phyloP scores from a whole-genome alignment of 441 rosid genomes.

The Flueggea neowawraea region DNA sequence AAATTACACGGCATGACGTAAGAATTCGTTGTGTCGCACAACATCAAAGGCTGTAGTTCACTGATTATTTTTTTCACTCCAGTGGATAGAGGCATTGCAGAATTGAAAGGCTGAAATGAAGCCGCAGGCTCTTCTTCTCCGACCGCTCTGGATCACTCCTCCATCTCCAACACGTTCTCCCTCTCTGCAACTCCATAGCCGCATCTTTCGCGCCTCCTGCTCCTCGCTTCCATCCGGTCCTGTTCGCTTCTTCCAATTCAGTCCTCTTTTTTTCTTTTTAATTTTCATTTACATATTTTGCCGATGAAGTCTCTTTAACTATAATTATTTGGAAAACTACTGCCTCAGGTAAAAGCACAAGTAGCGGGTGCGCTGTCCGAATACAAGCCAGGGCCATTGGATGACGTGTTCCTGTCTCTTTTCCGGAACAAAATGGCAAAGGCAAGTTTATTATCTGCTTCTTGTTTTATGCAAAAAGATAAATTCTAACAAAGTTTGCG shows the following conservation, averaged over 20 bases:
- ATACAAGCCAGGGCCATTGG: slow-evolving; percentile 48
- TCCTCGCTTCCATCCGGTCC: slow-evolving; percentile 25
- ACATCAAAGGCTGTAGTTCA: too few species aligned
- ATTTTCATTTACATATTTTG: background rate
- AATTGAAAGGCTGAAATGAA: too few species aligned
- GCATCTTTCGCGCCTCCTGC: slow-evolving; percentile 16
- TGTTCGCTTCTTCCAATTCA: slow-evolving; percentile 19
- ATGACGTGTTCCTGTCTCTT: slow-evolving; percentile 51
- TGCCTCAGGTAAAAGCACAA: slow-evolving; percentile 33
- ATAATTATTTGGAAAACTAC: background rate
- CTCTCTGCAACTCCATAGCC: slow-evolving; percentile 6
- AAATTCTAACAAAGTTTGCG: background rate
- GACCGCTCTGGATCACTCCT: too few species aligned
- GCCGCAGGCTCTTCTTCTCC: too few species aligned
- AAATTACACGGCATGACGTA: too few species aligned
- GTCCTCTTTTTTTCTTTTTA: background rate
- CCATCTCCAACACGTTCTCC: slow-evolving; percentile 8
- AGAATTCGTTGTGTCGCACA: too few species aligned
- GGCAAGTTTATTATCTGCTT: slow-evolving; percentile 29
- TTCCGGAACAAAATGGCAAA: slow-evolving; percentile 62
- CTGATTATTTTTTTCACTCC: too few species aligned
- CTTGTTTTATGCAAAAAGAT: background rate
- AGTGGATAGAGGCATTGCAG: too few species aligned
- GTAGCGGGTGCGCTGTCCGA: slow-evolving; percentile 25
- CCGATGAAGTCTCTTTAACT: background rate